A percentile compares a stretch with the other conserved stretches of the same genome.
Conservation (phyloP, 352 stramenopile genomes). For the Pythium periplocum region DNA sequence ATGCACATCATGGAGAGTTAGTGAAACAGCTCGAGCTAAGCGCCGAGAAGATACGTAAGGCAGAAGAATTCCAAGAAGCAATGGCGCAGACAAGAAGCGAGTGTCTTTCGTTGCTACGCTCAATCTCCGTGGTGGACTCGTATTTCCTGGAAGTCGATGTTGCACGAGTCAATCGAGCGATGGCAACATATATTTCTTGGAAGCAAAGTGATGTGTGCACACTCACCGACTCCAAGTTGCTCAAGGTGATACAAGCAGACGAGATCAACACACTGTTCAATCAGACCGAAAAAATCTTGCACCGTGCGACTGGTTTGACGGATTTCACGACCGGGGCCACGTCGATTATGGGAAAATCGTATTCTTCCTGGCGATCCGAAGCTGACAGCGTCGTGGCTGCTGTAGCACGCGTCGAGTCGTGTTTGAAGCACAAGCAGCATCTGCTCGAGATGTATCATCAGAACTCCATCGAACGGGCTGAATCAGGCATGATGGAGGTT, state of each 20-base stretch:
- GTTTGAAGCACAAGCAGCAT: constrained; percentile 28
- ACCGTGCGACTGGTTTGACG: constrained; percentile 33
- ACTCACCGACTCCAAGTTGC: constrained; percentile 31
- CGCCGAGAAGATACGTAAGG: constrained; percentile 20
- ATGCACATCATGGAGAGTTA: constrained; percentile 26
- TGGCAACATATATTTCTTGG: constrained; percentile 22
- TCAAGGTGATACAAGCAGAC: constrained; percentile 29
- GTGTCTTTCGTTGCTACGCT: constrained; percentile 34
- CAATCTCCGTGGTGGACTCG: constrained; percentile 49
- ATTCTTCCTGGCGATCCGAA: constrained; percentile 43
- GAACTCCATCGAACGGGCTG: constrained; percentile 20
- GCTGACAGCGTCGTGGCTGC: constrained; percentile 24
- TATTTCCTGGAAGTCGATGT: constrained; percentile 61
- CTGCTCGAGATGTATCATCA: constrained; percentile 28
- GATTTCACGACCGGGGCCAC: constrained; percentile 39
- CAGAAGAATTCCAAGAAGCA: constrained; percentile 34
- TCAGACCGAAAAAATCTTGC: constrained; percentile 26
- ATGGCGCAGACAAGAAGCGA: constrained; percentile 33
- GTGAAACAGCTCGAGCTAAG: constrained; percentile 25
- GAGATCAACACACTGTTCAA: constrained; percentile 32
- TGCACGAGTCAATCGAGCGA: constrained; percentile 35
- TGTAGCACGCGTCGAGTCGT: constrained; percentile 26
- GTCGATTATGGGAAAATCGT: constrained; percentile 29
- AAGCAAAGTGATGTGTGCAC: constrained; percentile 29
- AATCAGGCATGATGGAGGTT: constrained; percentile 27